These are phyloP conservation scores for Umbelopsis vinacea DNA, from an alignment of 192 early-diverging fungal genomes.

Conservation along the genomic window DNA sequence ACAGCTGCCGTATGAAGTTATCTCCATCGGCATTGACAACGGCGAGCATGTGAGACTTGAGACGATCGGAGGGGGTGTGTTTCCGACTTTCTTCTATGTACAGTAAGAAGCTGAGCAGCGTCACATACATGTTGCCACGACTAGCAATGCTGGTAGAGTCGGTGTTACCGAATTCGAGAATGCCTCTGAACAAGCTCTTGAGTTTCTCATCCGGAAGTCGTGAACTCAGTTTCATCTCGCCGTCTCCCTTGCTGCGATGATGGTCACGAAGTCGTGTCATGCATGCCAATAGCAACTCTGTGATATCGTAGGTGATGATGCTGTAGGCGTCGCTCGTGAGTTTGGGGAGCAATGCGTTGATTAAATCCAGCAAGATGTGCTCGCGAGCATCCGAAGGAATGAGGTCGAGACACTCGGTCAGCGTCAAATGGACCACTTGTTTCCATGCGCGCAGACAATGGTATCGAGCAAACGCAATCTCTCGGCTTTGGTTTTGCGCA, in stretches of 20 bases:
- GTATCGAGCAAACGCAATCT: slow-evolving; percentile 69
- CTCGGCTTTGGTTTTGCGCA: slow-evolving; percentile 72
- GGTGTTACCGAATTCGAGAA: slow-evolving; percentile 32
- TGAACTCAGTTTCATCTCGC: slow-evolving; percentile 15
- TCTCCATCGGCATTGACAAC: slow-evolving; percentile 64
- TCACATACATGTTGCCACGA: slow-evolving; percentile 82
- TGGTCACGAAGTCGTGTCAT: slow-evolving; percentile 63
- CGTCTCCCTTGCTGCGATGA: slow-evolving; percentile 47
- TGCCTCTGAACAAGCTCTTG: slow-evolving; percentile 31
- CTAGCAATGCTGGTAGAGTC: slow-evolving; percentile 6
- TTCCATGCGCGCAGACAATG: slow-evolving; percentile 83
- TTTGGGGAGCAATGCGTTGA: slow-evolving; percentile 68
- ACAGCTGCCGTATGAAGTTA: slow-evolving; percentile 71
- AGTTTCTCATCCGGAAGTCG: slow-evolving; percentile 35
- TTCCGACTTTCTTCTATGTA: slow-evolving; percentile 47
- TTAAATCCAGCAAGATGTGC: slow-evolving; percentile 64
- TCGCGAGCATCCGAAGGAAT: slow-evolving; percentile 67
- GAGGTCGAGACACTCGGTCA: slow-evolving; percentile 68
- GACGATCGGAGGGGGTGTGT: slow-evolving; percentile 20
- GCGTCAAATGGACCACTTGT: slow-evolving; percentile 73
- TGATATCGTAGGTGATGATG: slow-evolving; percentile 57
- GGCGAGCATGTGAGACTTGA: slow-evolving; percentile 52
- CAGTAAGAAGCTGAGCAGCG: slow-evolving; percentile 73
- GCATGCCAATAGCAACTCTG: slow-evolving; percentile 59
- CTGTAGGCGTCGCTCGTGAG: slow-evolving; percentile 45